These are phyloP conservation scores for Arctium lappa DNA, from an alignment of 129 eudicot species.

Conservation along the genomic window DNA sequence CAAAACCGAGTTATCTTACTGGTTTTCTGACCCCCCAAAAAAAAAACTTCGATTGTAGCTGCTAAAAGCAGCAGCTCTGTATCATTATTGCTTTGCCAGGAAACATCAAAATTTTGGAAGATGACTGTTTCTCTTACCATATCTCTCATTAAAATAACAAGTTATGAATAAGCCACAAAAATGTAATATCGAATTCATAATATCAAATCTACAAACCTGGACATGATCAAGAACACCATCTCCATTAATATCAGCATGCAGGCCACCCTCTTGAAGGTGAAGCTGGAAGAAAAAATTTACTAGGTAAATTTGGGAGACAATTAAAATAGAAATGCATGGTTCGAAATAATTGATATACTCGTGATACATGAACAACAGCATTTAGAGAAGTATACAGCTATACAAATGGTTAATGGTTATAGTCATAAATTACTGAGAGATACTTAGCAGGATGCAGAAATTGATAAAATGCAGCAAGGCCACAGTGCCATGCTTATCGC, in stretches of 20 bases:
- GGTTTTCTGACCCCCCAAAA: not conserved
- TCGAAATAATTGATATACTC: not conserved
- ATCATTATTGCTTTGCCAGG: not conserved
- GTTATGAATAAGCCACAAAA: not conserved
- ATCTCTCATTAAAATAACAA: not conserved
- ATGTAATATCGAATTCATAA: not conserved
- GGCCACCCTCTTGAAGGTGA: constrained; percentile 99
- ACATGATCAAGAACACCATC: constrained; percentile 99
- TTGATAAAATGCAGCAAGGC: too few relatives aligned
- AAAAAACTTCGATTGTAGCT: not conserved
- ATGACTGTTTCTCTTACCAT: not conserved
- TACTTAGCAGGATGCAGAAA: too few relatives aligned
- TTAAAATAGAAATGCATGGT: not conserved
- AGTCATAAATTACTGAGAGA: too few relatives aligned
- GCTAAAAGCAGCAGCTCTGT: not conserved
- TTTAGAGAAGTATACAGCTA: not conserved
- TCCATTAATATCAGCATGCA: constrained; percentile 98
- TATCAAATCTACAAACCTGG: constrained; percentile 52
- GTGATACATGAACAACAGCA: not conserved
- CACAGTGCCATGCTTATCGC: too few relatives aligned
- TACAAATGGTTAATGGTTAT: not conserved
- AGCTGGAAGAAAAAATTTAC: constrained; percentile 41
- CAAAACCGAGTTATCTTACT: not conserved
- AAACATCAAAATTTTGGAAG: not conserved
- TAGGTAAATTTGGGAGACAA: not conserved